Evolutionary conservation across 345 rosid species (phyloP).

Genomic region (Hypericum perforatum): DNA sequence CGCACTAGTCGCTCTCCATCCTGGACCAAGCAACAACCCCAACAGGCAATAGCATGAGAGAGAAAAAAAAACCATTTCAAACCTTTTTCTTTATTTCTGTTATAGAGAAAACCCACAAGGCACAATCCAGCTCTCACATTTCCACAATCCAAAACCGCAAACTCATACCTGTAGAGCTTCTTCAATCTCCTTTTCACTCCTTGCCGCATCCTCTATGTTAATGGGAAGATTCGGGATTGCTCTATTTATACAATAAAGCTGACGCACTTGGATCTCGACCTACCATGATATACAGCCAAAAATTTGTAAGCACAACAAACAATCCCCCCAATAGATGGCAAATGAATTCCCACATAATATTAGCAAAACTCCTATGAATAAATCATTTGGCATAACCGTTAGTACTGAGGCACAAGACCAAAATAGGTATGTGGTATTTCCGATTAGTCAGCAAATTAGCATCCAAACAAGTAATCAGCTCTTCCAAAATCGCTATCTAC

Average conservation of each 20-base stretch:
- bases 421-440: too few relatives aligned
- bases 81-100: too few relatives aligned
- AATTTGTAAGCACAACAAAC: not conserved
- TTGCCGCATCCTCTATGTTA: slow-evolving; percentile 67
- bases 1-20: slow-evolving; percentile 50
- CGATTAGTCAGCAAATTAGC: too few relatives aligned
- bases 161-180: slow-evolving; percentile 42
- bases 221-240: slow-evolving; percentile 54
- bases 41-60: not conserved
- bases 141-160: not conserved
- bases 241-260: slow-evolving; percentile 48
- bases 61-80: too few relatives aligned
- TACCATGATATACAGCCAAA: slow-evolving; percentile 8
- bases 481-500: not conserved
- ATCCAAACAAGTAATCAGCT: too few relatives aligned
- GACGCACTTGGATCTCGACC: slow-evolving; percentile 67
- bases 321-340: too few relatives aligned
- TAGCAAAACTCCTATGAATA: too few relatives aligned
- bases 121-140: not conserved
- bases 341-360: too few relatives aligned
- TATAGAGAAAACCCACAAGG: not conserved
- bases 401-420: too few relatives aligned
- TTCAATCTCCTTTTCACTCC: slow-evolving; percentile 72
- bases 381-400: too few relatives aligned
- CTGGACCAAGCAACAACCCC: slow-evolving; percentile 23